Conservation (phyloP, 345 rosid genomes). For the Arabidopsis thaliana region DNA sequence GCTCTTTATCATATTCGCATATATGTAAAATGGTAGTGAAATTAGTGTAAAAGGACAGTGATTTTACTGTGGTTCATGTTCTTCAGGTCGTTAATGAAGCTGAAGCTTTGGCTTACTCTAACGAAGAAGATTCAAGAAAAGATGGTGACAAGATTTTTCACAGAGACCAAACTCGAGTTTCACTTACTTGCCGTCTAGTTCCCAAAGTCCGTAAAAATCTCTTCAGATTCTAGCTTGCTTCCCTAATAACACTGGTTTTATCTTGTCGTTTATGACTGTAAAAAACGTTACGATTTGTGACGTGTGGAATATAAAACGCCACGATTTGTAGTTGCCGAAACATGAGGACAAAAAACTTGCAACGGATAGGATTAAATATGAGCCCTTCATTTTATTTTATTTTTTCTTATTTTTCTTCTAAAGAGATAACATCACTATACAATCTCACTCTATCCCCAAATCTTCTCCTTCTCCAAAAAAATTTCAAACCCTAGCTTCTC, state of each 20-base stretch:
- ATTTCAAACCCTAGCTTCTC: constrained; percentile 24
- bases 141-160: constrained; percentile 47
- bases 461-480: constrained; percentile 30
- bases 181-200: constrained; percentile 76
- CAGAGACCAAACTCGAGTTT: constrained; percentile 59
- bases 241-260: too few species aligned
- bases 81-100: constrained; percentile 50
- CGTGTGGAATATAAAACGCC: background rate
- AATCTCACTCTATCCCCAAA: constrained; percentile 41
- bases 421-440: constrained; percentile 35
- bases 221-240: constrained; percentile 56
- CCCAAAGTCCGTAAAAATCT: constrained; percentile 78
- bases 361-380: constrained; percentile 37
- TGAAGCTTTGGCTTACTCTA: constrained; percentile 48
- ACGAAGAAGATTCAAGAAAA: constrained; percentile 41
- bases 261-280: background rate
- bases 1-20: background rate
- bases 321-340: background rate
- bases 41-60: constrained; percentile 2
- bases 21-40: constrained; percentile 7
- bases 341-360: constrained; percentile 19
- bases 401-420: background rate
- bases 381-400: constrained; percentile 25
- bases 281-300: too few species aligned
- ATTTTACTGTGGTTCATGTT: background rate